Evolutionary conservation across 2,329 filamentous ascomycete genomes (phyloP).

Genomic region (Drechslerella dactyloides): DNA sequence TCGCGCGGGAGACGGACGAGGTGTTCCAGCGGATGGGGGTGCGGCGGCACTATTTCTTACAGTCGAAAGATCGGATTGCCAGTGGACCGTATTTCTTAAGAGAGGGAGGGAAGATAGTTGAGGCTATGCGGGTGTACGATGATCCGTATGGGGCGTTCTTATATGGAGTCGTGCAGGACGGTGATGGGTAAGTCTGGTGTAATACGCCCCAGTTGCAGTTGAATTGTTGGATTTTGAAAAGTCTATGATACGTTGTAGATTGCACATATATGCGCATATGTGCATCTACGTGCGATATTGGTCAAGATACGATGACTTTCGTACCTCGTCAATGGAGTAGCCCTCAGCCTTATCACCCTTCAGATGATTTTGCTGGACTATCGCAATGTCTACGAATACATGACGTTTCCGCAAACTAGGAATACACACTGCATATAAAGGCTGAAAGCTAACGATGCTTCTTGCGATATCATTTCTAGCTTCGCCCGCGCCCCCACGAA

Average conservation of each 20-base stretch:
- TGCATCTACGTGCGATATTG: no score
- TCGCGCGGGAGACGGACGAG: slow-evolving; percentile 2
- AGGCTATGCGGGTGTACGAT: slow-evolving; percentile 34
- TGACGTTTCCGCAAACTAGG: no score
- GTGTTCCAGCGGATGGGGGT: slow-evolving; percentile 8
- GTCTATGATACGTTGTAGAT: no score
- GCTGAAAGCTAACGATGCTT: slow-evolving; percentile 2
- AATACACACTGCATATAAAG: neutral
- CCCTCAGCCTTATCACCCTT: no score
- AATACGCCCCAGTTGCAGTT: no score
- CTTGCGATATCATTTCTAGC: slow-evolving; percentile 14
- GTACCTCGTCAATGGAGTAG: no score
- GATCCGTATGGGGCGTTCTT: slow-evolving; percentile 39
- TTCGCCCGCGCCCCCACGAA: slow-evolving; percentile 23
- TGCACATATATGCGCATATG: no score
- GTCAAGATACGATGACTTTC: no score
- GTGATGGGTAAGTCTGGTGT: slow-evolving; percentile 30
- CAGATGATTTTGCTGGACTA: no score
- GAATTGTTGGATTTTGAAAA: no score
- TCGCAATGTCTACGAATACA: no score
- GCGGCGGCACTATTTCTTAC: slow-evolving; percentile 3
- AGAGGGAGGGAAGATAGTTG: neutral
- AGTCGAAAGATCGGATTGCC: neutral
- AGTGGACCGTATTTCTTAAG: slow-evolving; percentile 31
- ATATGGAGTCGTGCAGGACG: slow-evolving; percentile 23